A percentile compares a stretch with the other conserved stretches of the same genome.
Conservation (phyloP, 1,284 basidiomycete species). For the Nidula niveotomentosa region DNA sequence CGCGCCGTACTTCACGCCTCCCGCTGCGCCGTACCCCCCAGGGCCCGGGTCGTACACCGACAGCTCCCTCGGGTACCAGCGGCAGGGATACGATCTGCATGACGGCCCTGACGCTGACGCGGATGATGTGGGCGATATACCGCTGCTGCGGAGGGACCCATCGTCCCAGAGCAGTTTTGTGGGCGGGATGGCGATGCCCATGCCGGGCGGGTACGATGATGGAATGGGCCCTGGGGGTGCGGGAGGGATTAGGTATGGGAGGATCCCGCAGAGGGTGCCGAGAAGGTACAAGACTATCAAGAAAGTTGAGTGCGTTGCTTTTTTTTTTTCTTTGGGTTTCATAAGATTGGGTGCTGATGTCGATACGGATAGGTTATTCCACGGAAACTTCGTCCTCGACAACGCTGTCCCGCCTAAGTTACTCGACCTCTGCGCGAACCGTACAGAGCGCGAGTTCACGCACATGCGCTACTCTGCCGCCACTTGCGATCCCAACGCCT, state of each 20-base stretch:
- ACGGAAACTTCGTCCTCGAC: constrained; percentile 90
- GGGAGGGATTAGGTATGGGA: constrained; percentile 71
- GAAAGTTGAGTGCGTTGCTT: constrained; percentile 64
- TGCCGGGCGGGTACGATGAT: constrained; percentile 40
- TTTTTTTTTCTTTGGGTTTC: neutral
- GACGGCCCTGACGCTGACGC: constrained; percentile 43
- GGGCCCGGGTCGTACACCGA: neutral
- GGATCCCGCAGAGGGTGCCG: constrained; percentile 84
- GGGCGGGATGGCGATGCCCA: constrained; percentile 9
- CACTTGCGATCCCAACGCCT: constrained; percentile 93
- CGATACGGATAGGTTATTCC: constrained; percentile 60
- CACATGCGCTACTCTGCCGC: constrained; percentile 94
- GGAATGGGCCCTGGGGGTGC: constrained; percentile 28
- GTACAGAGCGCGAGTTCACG: constrained; percentile 87
- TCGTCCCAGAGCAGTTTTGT: constrained; percentile 9
- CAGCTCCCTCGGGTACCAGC: neutral
- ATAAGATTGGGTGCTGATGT: too few species aligned
- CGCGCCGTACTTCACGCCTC: neutral
- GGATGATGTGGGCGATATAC: constrained; percentile 56
- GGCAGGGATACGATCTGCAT: neutral
- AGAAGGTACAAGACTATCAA: constrained; percentile 91
- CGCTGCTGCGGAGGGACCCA: constrained; percentile 52
- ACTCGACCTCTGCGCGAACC: constrained; percentile 73
- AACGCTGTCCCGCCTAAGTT: constrained; percentile 85
- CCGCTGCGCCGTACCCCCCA: neutral